phyloP scores from a whole-genome alignment of 139 green algal species.

The Yamagishiella unicocca region DNA sequence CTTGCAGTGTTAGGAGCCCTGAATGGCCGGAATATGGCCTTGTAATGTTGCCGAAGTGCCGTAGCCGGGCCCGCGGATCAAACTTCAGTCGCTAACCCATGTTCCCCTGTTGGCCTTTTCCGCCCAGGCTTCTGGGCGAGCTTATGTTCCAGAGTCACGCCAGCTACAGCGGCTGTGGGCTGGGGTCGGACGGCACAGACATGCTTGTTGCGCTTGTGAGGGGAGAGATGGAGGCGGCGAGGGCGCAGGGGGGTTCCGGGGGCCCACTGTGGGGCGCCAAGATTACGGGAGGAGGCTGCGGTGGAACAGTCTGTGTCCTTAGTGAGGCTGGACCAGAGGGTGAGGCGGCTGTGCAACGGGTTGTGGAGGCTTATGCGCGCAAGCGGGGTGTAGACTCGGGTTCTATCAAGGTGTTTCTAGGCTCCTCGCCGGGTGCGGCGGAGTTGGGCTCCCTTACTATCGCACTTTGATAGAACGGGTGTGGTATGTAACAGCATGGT shows the following conservation, averaged over 20 bases:
- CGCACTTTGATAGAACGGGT: background rate
- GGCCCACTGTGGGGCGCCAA: conserved; percentile 90
- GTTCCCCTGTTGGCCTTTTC: background rate
- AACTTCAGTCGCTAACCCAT: too few species aligned
- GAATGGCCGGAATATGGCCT: too few species aligned
- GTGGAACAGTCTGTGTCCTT: conserved; percentile 88
- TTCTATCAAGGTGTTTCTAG: conserved; percentile 26
- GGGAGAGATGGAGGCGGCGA: conserved; percentile 58
- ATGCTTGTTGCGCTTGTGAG: conserved; percentile 76
- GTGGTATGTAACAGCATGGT: too few species aligned
- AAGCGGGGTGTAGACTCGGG: background rate
- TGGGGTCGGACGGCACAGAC: conserved; percentile 78
- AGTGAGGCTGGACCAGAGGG: conserved; percentile 53
- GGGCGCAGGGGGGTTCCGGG: background rate
- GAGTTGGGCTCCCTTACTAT: conserved; percentile 10
- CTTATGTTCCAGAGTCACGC: conserved; percentile 91
- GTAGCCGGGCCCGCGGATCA: too few species aligned
- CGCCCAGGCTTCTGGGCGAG: conserved; percentile 81
- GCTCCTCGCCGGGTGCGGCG: conserved; percentile 25
- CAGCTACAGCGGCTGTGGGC: conserved; percentile 77
- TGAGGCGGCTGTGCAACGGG: conserved; percentile 25
- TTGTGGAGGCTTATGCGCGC: conserved; percentile 11
- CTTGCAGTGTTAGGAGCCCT: too few species aligned
- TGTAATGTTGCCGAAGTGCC: too few species aligned
- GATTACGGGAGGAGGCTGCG: conserved; percentile 94